Evolutionary conservation across 345 rosid species (phyloP), one percentile per base, ranked within the genome.

Genomic region (Geranium brycei): DNA sequence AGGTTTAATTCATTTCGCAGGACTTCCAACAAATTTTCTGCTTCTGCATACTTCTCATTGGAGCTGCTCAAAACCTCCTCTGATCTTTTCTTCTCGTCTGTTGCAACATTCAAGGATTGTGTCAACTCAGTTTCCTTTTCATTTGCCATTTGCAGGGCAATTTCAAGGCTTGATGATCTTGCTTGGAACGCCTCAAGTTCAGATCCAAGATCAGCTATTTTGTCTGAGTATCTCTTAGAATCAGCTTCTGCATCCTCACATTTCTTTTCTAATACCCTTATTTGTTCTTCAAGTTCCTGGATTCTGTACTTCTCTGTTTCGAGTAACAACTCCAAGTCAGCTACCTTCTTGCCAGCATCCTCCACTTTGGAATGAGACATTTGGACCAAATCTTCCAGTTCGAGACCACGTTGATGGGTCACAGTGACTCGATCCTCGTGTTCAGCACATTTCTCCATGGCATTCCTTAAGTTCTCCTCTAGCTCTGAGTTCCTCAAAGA

Each of bases 221-320:
- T 80, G 59, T 75, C 73, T 2, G 78, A 66, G 75, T 83, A 58
- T 66, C 74, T 77, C 66, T 78, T 77, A 41, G 88, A 79, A 56
- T 83, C 86, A 30, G 79, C 84, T 75, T 91, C 99, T 30, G 87
- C 74, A 41, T 82, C 87, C 8, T 61, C 80, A 32, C 71, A 76
- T 77, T 85, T 91, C 80, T 78, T 95, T 74, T 91, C 90, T 57
- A 91, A 68, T 41, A 76, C 56, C 68, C 79, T 71, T 61, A 84
- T 65, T 74, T 87, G 95, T 72, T 88, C 96, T 73, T 87, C 96
- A 65, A 88, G 96, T 72, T 95, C 97, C 75, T 87, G 93, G 69
- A 85, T 95, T 76, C 90, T 84, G 73, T 77, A 78, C 63, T 88
- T 91, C 73, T 87, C 93, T n/a, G 99, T 79, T 79, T 87, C 89